Base-by-base conservation (phyloP, 2,329 filamentous ascomycete species). In the Fusarium phyllophilum region DNA sequence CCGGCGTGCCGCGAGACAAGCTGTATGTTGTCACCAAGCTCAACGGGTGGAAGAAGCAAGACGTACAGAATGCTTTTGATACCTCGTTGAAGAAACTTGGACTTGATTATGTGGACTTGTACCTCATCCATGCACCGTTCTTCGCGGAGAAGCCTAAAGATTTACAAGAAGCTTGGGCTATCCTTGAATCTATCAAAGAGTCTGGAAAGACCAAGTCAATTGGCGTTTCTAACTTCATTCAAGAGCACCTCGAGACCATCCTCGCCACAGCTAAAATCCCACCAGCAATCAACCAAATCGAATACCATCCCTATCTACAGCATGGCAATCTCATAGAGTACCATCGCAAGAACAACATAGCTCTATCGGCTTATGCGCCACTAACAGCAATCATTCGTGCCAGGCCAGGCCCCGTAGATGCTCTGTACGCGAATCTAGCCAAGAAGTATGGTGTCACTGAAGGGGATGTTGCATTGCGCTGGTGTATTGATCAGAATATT, bases 361-460 rank as follows among this genome's bases (percentile, higher is more conserved):
- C 49, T 7, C 0, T 54, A 5, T 54, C 49, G 1, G 49, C 49
- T 0, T 54, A 54, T 22, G 49, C 49, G 7, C 49, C 49, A 5
- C 1, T 54, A 2, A 38, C 49, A 1, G 49, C 49, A 3, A 54
- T 54, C 3, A 38, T 38, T 22, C 33, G 49, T 0, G 33, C 49
- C 8, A 54, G 33, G 3, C 49, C 49, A 15, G 49, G 49, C 9
- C 33, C 49, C 0, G 33, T 54, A 22, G 49, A 54, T 5, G 10
- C 0, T 6, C 33, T 54, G 0, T 54, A 54, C 14, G 33, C 10
- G 7, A 36, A 38, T 2, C 2, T 54, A 24, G 49, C 33, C 0
- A 38, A 38, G 10, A 54, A 38, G 11, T 29, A 38, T 22, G 49
- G 18, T 2, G 49, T 54, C 2, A 38, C 18, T 13, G 33, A 38